Evolutionary conservation across 768 basidiomycete genomes (phyloP).

Genomic region (Ramaria sp.): DNA sequence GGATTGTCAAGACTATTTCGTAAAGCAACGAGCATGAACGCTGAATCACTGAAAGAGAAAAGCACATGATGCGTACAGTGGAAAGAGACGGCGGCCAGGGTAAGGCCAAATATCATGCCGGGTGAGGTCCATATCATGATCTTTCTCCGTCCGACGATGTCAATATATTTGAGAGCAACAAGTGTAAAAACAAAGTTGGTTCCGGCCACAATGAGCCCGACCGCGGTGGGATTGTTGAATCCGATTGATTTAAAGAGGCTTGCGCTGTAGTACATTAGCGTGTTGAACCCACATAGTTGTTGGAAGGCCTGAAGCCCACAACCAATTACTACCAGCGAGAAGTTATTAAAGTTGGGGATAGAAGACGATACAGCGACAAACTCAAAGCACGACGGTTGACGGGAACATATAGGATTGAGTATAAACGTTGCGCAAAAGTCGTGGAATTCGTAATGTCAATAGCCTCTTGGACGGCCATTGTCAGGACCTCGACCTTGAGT

Average conservation of each 20-base stretch:
- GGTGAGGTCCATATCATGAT: constrained; percentile 66
- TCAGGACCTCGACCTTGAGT: constrained; percentile 53
- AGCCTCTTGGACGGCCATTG: constrained; percentile 47
- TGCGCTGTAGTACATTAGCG: constrained; percentile 65
- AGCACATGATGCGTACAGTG: constrained; percentile 34
- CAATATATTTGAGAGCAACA: constrained; percentile 64
- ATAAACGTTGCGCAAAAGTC: constrained; percentile 44
- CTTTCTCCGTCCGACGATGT: constrained; percentile 54
- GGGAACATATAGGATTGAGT: constrained; percentile 42
- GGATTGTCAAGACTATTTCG: constrained; percentile 36
- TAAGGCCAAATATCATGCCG: constrained; percentile 59
- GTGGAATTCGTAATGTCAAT: constrained; percentile 52
- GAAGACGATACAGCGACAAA: constrained; percentile 22
- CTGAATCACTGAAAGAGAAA: constrained; percentile 14
- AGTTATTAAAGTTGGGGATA: neutral
- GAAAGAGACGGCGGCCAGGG: constrained; percentile 54
- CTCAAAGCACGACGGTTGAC: constrained; percentile 61
- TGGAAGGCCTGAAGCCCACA: constrained; percentile 79
- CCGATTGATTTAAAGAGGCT: constrained; percentile 74
- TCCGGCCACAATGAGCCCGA: constrained; percentile 66
- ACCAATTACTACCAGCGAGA: constrained; percentile 41
- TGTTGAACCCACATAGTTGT: constrained; percentile 79
- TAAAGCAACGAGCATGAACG: constrained; percentile 21
- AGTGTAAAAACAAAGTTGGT: constrained; percentile 75
- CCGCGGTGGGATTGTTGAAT: constrained; percentile 72